Evolutionary conservation across 2,329 filamentous ascomycete genomes (phyloP), one percentile per base, ranked within the genome.

Genomic region (Ceratocystis smalleyi): DNA sequence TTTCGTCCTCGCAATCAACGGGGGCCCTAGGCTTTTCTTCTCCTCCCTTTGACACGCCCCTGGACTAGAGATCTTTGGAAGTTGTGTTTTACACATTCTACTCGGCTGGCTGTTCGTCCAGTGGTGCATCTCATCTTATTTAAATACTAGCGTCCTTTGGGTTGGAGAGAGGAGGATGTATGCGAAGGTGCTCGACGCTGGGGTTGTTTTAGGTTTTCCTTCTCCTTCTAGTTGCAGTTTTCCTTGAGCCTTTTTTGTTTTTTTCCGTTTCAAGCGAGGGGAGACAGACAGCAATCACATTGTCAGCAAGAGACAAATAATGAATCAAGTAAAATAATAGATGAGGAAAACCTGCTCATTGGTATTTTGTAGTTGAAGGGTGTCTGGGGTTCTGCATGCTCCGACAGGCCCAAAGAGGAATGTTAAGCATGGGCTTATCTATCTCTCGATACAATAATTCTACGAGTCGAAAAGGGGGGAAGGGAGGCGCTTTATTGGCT

Each of bases 121-220:
- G 51, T 55, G 51, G 32, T 32, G 51, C 51, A 55, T 32, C 51
- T n/a, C 51, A 55, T 55, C 51, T 55, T 55, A 32, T 32, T 55
- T 30, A 27, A 55, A 30, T 55, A 22, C 27, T n/a, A n/a, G 51
- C 10, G 22, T 22, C 27, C 7, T 32, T 55, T 55, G 2, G 10
- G 22, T 17, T 49, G 19, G 22, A 27, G 12, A 3, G 49, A 22
- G 49, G 19, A 54, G 49, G 24, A 49, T 49, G 47, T 10, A 3
- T 49, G n/a, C 45, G 27, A 30, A 43, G 7, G 15, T 30, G 10
- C 35, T 40, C 35, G 35, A 40, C 35, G 15, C 35, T 40, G 10
- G 35, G 35, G 12, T 40, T 40, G 40, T 45, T 61, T 61, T 61
- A 45, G 15, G 40, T 45, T 43, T 61, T 59, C 7, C 40, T 45